Evolutionary conservation across 495 filamentous ascomycete genomes (phyloP).

Genomic region (Umbilicaria muhlenbergii): DNA sequence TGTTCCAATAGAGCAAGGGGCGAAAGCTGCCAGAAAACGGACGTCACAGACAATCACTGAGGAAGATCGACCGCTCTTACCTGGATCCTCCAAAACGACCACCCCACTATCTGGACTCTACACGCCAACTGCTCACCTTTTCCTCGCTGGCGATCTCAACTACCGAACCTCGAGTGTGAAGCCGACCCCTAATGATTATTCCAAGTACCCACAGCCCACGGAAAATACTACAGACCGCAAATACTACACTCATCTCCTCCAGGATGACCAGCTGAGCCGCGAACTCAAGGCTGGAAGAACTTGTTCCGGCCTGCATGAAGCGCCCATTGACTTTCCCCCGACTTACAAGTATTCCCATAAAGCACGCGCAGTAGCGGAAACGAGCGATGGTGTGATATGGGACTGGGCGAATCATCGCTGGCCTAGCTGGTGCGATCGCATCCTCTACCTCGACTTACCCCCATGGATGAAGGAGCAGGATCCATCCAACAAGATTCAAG

Average conservation of each 20-base stretch:
- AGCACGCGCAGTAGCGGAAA: slow-evolving; percentile 23
- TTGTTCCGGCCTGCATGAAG: slow-evolving; percentile 63
- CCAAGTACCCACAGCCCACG: slow-evolving; percentile 44
- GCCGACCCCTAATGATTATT: slow-evolving; percentile 35
- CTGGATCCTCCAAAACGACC: slow-evolving; percentile 10
- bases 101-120: slow-evolving; percentile 39
- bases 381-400: slow-evolving; percentile 30
- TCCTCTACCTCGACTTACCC: slow-evolving; percentile 59
- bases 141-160: slow-evolving; percentile 85
- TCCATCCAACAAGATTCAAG: slow-evolving; percentile 22
- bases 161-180: slow-evolving; percentile 59
- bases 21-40: background rate
- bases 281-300: slow-evolving; percentile 50
- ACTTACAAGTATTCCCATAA: slow-evolving; percentile 69
- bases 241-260: slow-evolving; percentile 48
- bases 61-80: slow-evolving; percentile 31
- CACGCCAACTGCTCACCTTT: slow-evolving; percentile 57
- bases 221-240: slow-evolving; percentile 27
- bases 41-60: slow-evolving; percentile 6
- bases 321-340: slow-evolving; percentile 63
- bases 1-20: slow-evolving; percentile 5
- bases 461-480: slow-evolving; percentile 23
- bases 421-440: slow-evolving; percentile 89
- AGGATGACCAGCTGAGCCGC: slow-evolving; percentile 57
- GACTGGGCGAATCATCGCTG: slow-evolving; percentile 63